Evolutionary conservation across 768 basidiomycete genomes (phyloP).

Genomic region (Tricholoma sp.): DNA sequence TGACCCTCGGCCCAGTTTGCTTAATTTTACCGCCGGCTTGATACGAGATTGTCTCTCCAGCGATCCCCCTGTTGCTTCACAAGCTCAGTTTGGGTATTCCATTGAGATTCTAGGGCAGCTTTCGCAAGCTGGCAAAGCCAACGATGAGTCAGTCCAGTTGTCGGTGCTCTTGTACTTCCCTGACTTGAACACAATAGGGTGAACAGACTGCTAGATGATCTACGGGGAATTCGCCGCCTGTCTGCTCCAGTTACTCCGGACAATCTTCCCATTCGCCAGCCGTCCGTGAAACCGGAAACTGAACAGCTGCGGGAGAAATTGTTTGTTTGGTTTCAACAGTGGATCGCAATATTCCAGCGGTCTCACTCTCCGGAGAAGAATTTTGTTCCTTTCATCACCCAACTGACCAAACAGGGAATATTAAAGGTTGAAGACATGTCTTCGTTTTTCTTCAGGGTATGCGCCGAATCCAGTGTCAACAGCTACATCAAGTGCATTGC

Average conservation of each 20-base stretch:
- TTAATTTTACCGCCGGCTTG: slow-evolving; percentile 78
- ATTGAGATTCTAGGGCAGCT: slow-evolving; percentile 80
- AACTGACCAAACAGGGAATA: slow-evolving; percentile 94
- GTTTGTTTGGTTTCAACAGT: slow-evolving; percentile 84
- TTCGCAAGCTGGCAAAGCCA: slow-evolving; percentile 67
- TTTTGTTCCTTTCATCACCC: slow-evolving; percentile 96
- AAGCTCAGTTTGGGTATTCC: slow-evolving; percentile 72
- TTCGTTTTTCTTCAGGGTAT: slow-evolving; percentile 97
- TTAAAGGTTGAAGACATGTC: slow-evolving; percentile 94
- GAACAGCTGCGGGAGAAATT: slow-evolving; percentile 74
- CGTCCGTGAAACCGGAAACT: slow-evolving; percentile 61
- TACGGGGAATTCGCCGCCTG: slow-evolving; percentile 60
- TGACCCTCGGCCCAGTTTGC: slow-evolving; percentile 70
- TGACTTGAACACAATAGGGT: slow-evolving; percentile 40
- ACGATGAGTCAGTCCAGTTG: slow-evolving; percentile 65
- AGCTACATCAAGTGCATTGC: slow-evolving; percentile 76
- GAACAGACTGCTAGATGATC: slow-evolving; percentile 71
- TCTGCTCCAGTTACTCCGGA: slow-evolving; percentile 35
- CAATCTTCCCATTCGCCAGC: slow-evolving; percentile 32
- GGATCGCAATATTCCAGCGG: slow-evolving; percentile 92
- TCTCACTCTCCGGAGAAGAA: slow-evolving; percentile 89
- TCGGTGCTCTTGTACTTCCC: neutral
- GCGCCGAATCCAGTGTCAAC: slow-evolving; percentile 90
- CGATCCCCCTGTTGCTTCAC: slow-evolving; percentile 76
- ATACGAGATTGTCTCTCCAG: slow-evolving; percentile 82